Percentiles rank a stretch among this genome's conserved stretches.
phyloP scores from a whole-genome alignment of 306 rosid genomes.

The Mimosa pudica region DNA sequence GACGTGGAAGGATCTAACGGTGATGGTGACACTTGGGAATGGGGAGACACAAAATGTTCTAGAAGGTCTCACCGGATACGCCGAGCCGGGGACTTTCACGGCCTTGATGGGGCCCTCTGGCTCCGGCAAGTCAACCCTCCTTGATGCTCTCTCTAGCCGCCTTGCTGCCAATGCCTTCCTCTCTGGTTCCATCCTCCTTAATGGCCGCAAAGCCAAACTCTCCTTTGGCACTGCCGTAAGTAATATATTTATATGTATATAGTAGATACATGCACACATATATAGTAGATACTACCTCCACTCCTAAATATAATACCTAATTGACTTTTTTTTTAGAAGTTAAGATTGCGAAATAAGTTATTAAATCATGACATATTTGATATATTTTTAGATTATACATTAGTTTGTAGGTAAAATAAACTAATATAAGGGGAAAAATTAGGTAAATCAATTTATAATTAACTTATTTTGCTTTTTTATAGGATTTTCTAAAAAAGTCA shows the following conservation, averaged over 20 bases:
- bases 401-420: no score
- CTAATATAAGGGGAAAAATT: no score
- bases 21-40: constrained; percentile 72
- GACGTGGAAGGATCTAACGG: constrained; percentile 97
- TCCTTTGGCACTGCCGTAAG: constrained; percentile 95
- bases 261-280: no score
- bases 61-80: constrained; percentile 83
- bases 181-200: constrained; percentile 83
- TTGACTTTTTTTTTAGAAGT: no score
- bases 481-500: no score
- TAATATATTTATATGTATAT: not conserved
- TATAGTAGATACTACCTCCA: no score
- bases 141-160: constrained; percentile 96
- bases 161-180: constrained; percentile 86
- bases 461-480: no score
- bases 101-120: constrained; percentile 99
- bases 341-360: no score
- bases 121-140: constrained; percentile 91
- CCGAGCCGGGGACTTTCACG: constrained; percentile 91
- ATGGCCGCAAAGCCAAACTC: constrained; percentile 91
- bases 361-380: no score
- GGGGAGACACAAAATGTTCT: constrained; percentile 90
- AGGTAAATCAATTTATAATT: no score
- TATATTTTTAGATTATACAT: no score
- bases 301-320: no score